Evolutionary conservation across 192 early-diverging fungal genomes (phyloP), one percentile per base, ranked within the genome.

Genomic region (Coemansia reversa): DNA sequence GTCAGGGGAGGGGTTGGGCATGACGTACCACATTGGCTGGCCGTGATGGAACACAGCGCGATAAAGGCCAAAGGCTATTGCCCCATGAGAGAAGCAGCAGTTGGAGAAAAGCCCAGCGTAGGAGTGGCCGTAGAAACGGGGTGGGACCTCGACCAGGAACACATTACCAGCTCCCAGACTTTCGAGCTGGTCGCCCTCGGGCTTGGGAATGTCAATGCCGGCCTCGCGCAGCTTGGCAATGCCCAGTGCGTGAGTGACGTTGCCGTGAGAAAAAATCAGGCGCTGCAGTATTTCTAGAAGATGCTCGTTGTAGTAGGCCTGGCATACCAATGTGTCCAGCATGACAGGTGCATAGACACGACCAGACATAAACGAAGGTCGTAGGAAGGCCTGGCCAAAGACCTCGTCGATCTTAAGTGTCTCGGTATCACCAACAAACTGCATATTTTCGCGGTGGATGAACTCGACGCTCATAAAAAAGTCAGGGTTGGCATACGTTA

Each of bases 381-480:
- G 70, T 58, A 90, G 60, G 49, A 90, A 74, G 45, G 83, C 84
- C 68, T 89, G 88, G 8, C 82, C 89, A 29, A 79, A 81, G 25
- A 86, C 71, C 48, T 86, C 84, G 58, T 84, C 72, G 65, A 81
- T 82, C 28, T 73, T 74, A n/a, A 84, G 67, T 4, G 82, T 80
- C 60, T 85, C 84, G 22, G 79, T 83, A 51, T 87, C 82, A 25
- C 90, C 89, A 45, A 92, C 84, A 63, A 91, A 85, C 75, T 92
- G 89, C 79, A 89, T 88, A 66, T 88, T 91, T 65, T 92, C 85
- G 67, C 75, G 77, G 64, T 90, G 84, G 51, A 87, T 77, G 65
- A 90, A 89, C 76, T 92, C 90, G 51, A 89, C 85, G 23, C 83
- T 85, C 55, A 89, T 74, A 78, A 91, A 90, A 51, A 85, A 85